Evolutionary conservation across 345 rosid species (phyloP), one percentile per base, ranked within the genome.

Genomic region (Eucalyptus erythrocorys): DNA sequence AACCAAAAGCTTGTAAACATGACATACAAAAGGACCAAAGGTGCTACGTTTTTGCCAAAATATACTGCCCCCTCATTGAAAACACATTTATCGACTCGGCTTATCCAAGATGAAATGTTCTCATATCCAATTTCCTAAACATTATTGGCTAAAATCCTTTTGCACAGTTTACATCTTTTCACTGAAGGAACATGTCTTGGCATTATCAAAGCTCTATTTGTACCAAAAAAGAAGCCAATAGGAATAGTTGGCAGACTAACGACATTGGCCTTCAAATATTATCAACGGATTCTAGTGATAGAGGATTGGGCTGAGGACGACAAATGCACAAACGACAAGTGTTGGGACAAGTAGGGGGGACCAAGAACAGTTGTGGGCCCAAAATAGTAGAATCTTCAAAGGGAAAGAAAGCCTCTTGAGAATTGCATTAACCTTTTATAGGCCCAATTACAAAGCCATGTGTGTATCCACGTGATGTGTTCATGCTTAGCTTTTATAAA

Each of bases 271-370:
- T 92, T 97, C 49, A 95, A 97, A 89, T 96, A 93, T 51, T 96
- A 95, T 89, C 98, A 95, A 37, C 96, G 93, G 48, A 87, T 92
- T 5, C 86, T 93, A 91, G 89, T 88, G 87, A 82, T 37, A 64
- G 92, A 92, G 85, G 93, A 91, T 88, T 92, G 94, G 91, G 90
- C 24, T 57, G 93, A 32, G 51, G 94, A 93, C 1, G 90, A 88
- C 1, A 85, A 47, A n/a, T 86, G 27, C 11, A 85, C 30, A 6
- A 91, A 71, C 16, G 89, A 87, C 86, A 87, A 85, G 55, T 82
- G 86, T 40, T 64, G 21, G 89, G 51, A 26, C 85, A 84, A 4
- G 87, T 8, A 30, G 49, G 50, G 24, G 79, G 86, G 49, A 85
- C 86, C 66, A 87, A 50, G 16, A 82, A 86, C 24, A 86, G 87